A percentile compares a stretch with the other conserved stretches of the same genome.
phyloP scores from a whole-genome alignment of 2,329 filamentous ascomycete genomes.

The Colletotrichum costaricense region DNA sequence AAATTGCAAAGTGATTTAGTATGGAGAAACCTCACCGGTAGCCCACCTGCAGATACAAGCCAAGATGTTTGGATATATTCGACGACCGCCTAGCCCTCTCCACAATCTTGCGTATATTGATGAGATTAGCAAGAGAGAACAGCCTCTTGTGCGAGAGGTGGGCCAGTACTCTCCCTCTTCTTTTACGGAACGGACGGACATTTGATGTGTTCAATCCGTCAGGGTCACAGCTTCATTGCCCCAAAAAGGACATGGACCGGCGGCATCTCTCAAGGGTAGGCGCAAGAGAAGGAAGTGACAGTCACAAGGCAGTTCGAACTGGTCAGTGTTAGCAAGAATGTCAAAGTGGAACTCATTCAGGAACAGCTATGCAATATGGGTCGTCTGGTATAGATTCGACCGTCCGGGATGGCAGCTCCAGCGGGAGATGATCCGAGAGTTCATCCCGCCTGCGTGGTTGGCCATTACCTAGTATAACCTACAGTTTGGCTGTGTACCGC shows the following conservation, averaged over 20 bases:
- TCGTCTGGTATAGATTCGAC: constrained; percentile 24
- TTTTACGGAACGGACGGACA: neutral
- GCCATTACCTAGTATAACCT: neutral
- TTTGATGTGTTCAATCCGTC: neutral
- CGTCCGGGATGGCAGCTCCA: constrained; percentile 16
- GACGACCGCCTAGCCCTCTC: constrained; percentile 28
- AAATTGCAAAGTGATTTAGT: neutral
- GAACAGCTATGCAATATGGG: neutral
- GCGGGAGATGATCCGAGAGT: neutral
- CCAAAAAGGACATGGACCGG: neutral
- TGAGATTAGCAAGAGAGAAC: neutral
- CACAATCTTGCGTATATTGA: constrained; percentile 25
- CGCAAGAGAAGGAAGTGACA: neutral
- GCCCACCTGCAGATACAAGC: neutral
- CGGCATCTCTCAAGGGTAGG: neutral
- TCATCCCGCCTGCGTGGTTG: constrained; percentile 1
- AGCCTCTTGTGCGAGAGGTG: too few relatives aligned
- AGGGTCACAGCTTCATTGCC: constrained; percentile 1
- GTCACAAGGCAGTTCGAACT: neutral
- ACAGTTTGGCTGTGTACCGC: neutral
- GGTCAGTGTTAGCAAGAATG: neutral
- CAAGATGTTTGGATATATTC: constrained; percentile 12
- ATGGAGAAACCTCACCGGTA: neutral
- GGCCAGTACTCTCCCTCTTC: neutral
- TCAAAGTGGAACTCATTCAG: neutral